Evolutionary conservation across 306 rosid genomes (phyloP), one percentile per base, ranked within the genome.

Genomic region (Prunus fruticosa): DNA sequence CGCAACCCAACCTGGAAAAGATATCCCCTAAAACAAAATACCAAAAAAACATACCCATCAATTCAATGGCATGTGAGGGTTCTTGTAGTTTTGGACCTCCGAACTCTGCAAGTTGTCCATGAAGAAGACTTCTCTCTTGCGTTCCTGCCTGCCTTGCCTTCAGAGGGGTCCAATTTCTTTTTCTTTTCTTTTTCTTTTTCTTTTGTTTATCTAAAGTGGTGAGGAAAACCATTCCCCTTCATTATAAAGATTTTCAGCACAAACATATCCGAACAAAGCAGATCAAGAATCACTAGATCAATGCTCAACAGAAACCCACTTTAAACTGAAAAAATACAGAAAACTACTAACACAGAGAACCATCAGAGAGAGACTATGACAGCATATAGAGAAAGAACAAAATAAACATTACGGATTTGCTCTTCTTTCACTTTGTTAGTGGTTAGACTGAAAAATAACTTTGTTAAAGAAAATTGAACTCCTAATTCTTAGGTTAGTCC

Each of bases 121-220:
- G 86, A 92, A 34, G 97, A 90, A 28, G 97, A 90, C 67, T 82
- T 82, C 87, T 82, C 92, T n/a, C 38, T 85, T 13, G 90, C 78
- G 89, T 88, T 32, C 89, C 97, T 15, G 97, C 96, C 71, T 95
- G 90, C 87, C 95, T 95, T 6, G 97, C 96, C 34, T 95, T 95
- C 78, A 87, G 96, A 85, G 98, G 92, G 96, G 97, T 92, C 23
- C 4, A 69, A 18, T 1, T 6, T 15, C 49, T 45, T 75, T 34
- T 47, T 22, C 1, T 23, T 25, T 16, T 69, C 4, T n/a, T n/a
- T n/a, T n/a, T n/a, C n/a, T 8, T 30, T 23, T 18, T 79, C 58
- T 38, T 38, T 6, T 38, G 43, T 6, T 38, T 38, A 7, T 38
- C 43, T 1, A 7, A 6, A 34, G 41, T 34, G 41, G 41, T 6